Conservation (phyloP, 1,284 basidiomycete genomes). For the Chalciporus sp. region DNA sequence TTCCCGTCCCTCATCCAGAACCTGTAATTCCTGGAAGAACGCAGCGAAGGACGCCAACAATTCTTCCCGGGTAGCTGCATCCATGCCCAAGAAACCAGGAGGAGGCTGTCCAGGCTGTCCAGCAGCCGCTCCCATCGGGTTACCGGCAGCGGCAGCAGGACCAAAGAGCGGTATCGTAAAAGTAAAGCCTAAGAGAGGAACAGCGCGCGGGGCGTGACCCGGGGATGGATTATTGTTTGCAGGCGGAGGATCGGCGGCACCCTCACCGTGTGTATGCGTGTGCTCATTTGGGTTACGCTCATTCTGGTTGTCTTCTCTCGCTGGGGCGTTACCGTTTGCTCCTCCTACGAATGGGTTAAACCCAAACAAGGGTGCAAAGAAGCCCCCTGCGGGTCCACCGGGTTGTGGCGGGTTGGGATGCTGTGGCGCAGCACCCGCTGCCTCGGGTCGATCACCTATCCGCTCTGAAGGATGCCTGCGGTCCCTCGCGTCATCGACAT, state of each 20-base stretch:
- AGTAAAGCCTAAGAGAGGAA: conserved; percentile 32
- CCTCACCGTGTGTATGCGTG: conserved; percentile 31
- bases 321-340: conserved; percentile 6
- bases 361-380: conserved; percentile 33
- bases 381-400: conserved; percentile 12
- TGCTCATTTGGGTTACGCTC: conserved; percentile 27
- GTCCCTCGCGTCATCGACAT: conserved; percentile 56
- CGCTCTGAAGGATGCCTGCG: conserved; percentile 62
- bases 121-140: conserved; percentile 4
- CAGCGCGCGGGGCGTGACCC: conserved; percentile 22
- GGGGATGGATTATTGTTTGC: conserved; percentile 26
- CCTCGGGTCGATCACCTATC: conserved; percentile 19
- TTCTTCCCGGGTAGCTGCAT: conserved; percentile 29
- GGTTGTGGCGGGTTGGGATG: conserved; percentile 20
- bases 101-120: background rate
- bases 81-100: conserved; percentile 16
- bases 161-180: conserved; percentile 36
- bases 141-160: conserved; percentile 5
- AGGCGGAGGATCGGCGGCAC: conserved; percentile 17
- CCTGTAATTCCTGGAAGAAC: conserved; percentile 35
- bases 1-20: conserved; percentile 48
- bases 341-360: conserved; percentile 9
- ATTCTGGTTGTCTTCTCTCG: conserved; percentile 12
- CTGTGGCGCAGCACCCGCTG: conserved; percentile 15
- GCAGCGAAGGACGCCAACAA: conserved; percentile 31